Evolutionary conservation across 192 early-diverging fungal genomes (phyloP).

Genomic region (Backusella westeae): DNA sequence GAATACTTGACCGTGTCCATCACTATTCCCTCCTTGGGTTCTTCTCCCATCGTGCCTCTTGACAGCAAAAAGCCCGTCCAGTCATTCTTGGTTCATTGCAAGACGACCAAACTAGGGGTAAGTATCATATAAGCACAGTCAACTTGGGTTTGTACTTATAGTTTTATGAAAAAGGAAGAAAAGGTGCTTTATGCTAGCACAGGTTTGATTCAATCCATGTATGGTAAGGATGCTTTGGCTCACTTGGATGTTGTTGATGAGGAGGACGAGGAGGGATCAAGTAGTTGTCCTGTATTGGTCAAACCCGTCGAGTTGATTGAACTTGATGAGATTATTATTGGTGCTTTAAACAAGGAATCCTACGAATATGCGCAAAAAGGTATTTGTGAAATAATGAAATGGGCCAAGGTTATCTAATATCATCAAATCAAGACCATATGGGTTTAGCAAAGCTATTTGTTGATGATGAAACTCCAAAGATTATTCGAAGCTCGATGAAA

Average conservation of each 20-base stretch:
- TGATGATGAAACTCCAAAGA: slow-evolving; percentile 23
- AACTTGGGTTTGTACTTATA: background rate
- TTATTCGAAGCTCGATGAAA: slow-evolving; percentile 38
- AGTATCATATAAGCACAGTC: background rate
- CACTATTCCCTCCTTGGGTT: background rate
- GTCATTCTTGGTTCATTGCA: slow-evolving; percentile 7
- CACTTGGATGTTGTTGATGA: slow-evolving; percentile 23
- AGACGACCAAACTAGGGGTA: slow-evolving; percentile 2
- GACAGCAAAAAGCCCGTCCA: background rate
- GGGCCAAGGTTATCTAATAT: slow-evolving; percentile 19
- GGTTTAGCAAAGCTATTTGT: background rate
- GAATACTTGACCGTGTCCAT: slow-evolving; percentile 10
- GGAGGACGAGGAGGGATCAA: slow-evolving; percentile 10
- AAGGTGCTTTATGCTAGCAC: slow-evolving; percentile 11
- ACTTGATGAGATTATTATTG: slow-evolving; percentile 62
- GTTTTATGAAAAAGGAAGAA: background rate
- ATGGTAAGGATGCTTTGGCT: slow-evolving; percentile 21
- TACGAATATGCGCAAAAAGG: slow-evolving; percentile 46
- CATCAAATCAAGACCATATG: slow-evolving; percentile 23
- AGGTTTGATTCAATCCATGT: slow-evolving; percentile 23
- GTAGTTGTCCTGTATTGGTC: slow-evolving; percentile 17
- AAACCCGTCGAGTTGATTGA: slow-evolving; percentile 47
- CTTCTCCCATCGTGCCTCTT: background rate
- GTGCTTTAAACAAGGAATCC: slow-evolving; percentile 49
- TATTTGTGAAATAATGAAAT: slow-evolving; percentile 15